Base-by-base conservation (phyloP, 106 monocot species). In the Cymbidium sinense region DNA sequence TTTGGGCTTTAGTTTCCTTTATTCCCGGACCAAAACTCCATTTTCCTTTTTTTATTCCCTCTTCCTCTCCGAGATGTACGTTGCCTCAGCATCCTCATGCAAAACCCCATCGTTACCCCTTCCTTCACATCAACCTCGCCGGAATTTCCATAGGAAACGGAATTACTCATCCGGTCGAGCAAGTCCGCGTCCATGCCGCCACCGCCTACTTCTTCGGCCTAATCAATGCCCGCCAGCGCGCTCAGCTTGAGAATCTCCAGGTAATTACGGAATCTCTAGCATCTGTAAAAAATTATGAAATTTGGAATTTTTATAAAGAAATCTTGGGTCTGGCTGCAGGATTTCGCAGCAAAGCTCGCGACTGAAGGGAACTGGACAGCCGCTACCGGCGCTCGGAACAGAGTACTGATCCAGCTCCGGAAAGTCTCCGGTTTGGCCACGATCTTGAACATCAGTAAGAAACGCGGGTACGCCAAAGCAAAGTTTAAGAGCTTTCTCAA, bases 141-240 rank as follows among this genome's bases (percentile, higher is more conserved):
- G 96, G 96, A 70, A 85, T 88, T 15, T 93, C 88, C 0, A 87
- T 96, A 50, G 96, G 96, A 33, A 88, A 96, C 62, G 96, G 96
- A 62, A 77, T 96, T 28, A 93, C 86, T 3, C 91, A 96, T 58
- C 96, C 96, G 13, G 79, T 83, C 11, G 58, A 67, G 0, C 96
- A 96, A 81, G 91, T 96, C 17, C 72, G 58, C 7, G 91, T 88
- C 52, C 88, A 91, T 71, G 93, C 96, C n/a, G 78, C 23, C 7
- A 80, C 71, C 5, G 96, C 89, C 4, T 91, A 87, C 81, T 89
- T 83, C 79, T 50, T 76, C 34, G 93, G 96, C 1, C 81, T 96
- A 12, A 81, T 96, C 78, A 93, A 89, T 62, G 83, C 11, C 36
- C 65, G 43, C 37, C 91, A 96, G 81, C 86, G 37, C 34, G 27